Evolutionary conservation across 2,329 filamentous ascomycete genomes (phyloP).

Genomic region (Scorias spongiosa): DNA sequence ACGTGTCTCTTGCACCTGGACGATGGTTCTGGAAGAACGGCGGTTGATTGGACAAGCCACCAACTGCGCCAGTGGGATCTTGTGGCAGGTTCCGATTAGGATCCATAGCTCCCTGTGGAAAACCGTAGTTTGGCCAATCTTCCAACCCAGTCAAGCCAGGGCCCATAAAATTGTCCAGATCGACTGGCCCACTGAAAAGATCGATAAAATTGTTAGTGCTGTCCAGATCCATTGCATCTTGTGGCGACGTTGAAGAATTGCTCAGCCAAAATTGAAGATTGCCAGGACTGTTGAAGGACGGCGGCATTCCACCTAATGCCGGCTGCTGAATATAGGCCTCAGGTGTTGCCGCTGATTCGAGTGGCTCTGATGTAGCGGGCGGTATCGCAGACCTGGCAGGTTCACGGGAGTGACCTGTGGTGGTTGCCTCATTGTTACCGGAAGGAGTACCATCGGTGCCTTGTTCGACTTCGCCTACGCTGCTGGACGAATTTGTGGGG

Average conservation of each 20-base stretch:
- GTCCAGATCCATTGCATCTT: conserved; percentile 10
- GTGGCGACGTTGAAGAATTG: not conserved
- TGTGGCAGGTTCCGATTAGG: too few relatives aligned
- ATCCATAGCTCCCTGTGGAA: not conserved
- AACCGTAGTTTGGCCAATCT: conserved; percentile 7
- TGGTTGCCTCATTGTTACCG: not conserved
- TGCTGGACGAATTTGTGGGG: not conserved
- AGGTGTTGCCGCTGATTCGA: not conserved
- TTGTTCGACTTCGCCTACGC: not conserved
- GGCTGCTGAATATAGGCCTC: not conserved
- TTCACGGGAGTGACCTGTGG: not conserved
- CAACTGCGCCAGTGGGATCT: too few relatives aligned
- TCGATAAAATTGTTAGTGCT: conserved; percentile 5
- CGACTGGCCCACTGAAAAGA: conserved; percentile 4
- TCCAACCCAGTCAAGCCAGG: conserved; percentile 13
- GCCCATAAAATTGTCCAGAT: conserved; percentile 8
- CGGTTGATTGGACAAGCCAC: too few relatives aligned
- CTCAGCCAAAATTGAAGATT: not conserved
- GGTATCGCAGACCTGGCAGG: not conserved
- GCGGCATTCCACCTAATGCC: not conserved
- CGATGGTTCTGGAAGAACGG: too few relatives aligned
- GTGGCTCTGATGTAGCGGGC: not conserved
- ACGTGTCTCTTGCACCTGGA: too few relatives aligned
- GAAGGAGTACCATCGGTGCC: not conserved
- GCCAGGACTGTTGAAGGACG: not conserved